Base-by-base conservation (phyloP, 1,139 yeast species). In the Kodamaea anthophila region DNA sequence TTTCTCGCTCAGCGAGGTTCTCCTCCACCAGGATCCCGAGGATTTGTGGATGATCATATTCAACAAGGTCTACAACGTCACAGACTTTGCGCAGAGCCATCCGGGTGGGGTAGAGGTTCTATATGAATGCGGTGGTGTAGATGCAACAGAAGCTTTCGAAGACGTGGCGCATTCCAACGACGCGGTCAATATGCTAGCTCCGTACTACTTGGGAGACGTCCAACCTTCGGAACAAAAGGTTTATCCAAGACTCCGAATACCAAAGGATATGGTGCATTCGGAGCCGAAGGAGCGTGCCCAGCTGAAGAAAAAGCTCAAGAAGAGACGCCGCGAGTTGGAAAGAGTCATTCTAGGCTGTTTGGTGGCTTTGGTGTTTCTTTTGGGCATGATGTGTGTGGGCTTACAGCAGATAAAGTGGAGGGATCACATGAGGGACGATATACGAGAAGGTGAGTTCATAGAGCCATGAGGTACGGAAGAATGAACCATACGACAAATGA, bases 101-200 rank as follows among this genome's bases (percentile, higher is more conserved):
- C 86, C 87, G 4, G 88, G 87, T 4, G 87, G 87, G 2, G 68
- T 72, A 0, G 85, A 77, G 40, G 82, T 79, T 5, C 53, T 80
- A 26, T 55, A 74, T 37, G 84, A 78, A 37, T 77, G 80, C 49
- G 85, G 77, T 5, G 88, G 88, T 0, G 70, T 68, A n/a, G 87
- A 80, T 52, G 85, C 82, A 5, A 76, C 86, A 1, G 70, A 60
- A 36, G 72, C 74, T 5, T 75, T 74, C 45, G 70, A 64, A 37
- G 74, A 67, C 39, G 74, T 67, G 13, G 70, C 61, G n/a, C 74
- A 67, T 44, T 62, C 70, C 3, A 61, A 61, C 29, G 63, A 56
- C 37, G 72, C 74, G 2, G 44, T 58, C 12, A 47, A 49, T 23
- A 62, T 66, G 70, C 42, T 67, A 5, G 47, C 39, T 5, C 70